phyloP scores from a whole-genome alignment of 2,329 filamentous ascomycete genomes.

The Pseudogymnoascus sp. region DNA sequence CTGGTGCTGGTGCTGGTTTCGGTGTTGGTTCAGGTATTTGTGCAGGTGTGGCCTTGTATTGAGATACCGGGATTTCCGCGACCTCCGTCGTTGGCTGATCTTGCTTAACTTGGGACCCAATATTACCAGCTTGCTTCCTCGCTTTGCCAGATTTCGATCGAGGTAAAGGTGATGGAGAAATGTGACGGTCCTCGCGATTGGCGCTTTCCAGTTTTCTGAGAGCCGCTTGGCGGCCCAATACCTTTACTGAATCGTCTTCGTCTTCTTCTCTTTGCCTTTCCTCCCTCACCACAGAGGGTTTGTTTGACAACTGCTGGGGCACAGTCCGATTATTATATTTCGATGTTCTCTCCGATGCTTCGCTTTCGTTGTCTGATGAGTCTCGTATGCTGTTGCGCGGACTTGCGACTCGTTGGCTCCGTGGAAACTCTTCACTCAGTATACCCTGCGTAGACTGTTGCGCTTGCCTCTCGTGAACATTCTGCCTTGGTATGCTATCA shows the following conservation, averaged over 20 bases:
- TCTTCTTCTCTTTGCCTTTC: conserved; percentile 36
- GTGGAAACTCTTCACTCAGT: conserved; percentile 1
- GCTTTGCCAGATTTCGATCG: conserved; percentile 18
- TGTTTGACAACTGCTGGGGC: conserved; percentile 27
- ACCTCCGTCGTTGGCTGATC: not conserved
- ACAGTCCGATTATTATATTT: conserved; percentile 19
- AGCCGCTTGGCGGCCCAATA: conserved; percentile 5
- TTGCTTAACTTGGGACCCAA: not conserved
- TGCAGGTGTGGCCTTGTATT: not conserved
- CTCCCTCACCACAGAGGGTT: conserved; percentile 41
- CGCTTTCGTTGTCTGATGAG: conserved; percentile 27
- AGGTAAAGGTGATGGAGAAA: conserved; percentile 23
- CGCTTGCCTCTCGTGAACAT: not conserved
- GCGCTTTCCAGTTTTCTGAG: conserved; percentile 13
- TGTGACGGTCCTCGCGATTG: conserved; percentile 15
- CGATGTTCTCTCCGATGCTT: conserved; percentile 15
- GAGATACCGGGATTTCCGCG: not conserved
- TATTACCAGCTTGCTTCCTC: conserved; percentile 16
- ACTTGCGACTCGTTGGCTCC: conserved; percentile 3
- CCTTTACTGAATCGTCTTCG: conserved; percentile 23
- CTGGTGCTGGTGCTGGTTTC: not conserved
- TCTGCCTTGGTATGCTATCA: conserved; percentile 20
- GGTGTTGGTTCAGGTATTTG: not conserved
- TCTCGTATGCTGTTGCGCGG: conserved; percentile 3
- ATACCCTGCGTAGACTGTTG: not conserved